Evolutionary conservation across 2,329 filamentous ascomycete species (phyloP).

Genomic region (Sarocladium oryzae): DNA sequence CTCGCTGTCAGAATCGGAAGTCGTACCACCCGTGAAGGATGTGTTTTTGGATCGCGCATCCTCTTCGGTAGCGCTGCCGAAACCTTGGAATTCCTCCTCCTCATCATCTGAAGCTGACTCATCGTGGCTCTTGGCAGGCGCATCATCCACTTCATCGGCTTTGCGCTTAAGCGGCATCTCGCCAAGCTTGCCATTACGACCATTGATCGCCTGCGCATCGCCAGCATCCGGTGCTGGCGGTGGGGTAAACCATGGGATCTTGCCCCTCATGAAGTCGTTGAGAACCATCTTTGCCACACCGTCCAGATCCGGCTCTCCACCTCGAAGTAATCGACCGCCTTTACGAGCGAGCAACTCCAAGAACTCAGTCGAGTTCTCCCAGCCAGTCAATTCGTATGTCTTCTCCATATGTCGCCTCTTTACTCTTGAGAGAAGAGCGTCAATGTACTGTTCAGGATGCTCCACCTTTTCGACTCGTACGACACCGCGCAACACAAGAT

Average conservation of each 20-base stretch:
- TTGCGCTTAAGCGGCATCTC: slow-evolving; percentile 84
- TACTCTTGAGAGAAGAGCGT: slow-evolving; percentile 70
- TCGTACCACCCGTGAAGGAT: slow-evolving; percentile 22
- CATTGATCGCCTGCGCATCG: slow-evolving; percentile 46
- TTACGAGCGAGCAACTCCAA: slow-evolving; percentile 83
- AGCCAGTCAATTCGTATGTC: slow-evolving; percentile 83
- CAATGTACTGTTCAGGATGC: slow-evolving; percentile 92
- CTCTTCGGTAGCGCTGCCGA: slow-evolving; percentile 27
- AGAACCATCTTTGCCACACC: slow-evolving; percentile 95
- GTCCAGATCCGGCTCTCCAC: slow-evolving; percentile 91
- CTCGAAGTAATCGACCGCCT: slow-evolving; percentile 76
- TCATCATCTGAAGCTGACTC: slow-evolving; percentile 29
- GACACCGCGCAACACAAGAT: slow-evolving; percentile 84
- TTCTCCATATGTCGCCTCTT: slow-evolving; percentile 85
- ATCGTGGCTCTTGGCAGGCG: slow-evolving; percentile 25
- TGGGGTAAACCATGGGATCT: slow-evolving; percentile 92
- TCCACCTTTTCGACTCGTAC: slow-evolving; percentile 94
- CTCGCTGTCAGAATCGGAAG: slow-evolving; percentile 26
- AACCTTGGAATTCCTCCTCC: slow-evolving; percentile 32
- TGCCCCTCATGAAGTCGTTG: slow-evolving; percentile 92
- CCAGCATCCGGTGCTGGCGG: slow-evolving; percentile 57
- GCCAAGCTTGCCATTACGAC: slow-evolving; percentile 70
- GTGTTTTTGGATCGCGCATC: slow-evolving; percentile 23
- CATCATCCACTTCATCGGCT: slow-evolving; percentile 44
- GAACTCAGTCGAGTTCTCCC: slow-evolving; percentile 72